Percentiles rank a stretch among this genome's conserved stretches.
These are phyloP conservation scores for Chimonanthus praecox DNA, from an alignment of 164 flowering plant genomes.

Conservation along the genomic window DNA sequence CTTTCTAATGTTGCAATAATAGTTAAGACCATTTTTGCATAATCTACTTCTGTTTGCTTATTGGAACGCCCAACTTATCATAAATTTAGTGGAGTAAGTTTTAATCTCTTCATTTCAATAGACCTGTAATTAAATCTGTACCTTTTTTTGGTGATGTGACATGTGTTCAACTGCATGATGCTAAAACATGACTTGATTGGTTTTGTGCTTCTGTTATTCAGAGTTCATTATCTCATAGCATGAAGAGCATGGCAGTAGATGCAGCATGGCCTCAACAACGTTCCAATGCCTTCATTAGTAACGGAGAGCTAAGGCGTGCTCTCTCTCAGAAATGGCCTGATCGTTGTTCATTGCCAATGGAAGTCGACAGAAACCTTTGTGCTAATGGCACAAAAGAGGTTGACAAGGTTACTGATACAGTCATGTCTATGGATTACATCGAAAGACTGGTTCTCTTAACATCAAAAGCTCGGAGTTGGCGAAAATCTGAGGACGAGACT, in stretches of 20 bases:
- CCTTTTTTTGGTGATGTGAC: too few relatives aligned
- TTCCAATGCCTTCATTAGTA: conserved; percentile 10
- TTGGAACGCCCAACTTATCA: too few relatives aligned
- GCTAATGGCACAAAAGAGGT: conserved; percentile 16
- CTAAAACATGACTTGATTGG: background rate
- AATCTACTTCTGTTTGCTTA: too few relatives aligned
- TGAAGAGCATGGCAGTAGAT: conserved; percentile 12
- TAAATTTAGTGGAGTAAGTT: too few relatives aligned
- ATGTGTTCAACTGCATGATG: too few relatives aligned
- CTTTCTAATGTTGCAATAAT: too few relatives aligned
- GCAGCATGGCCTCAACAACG: conserved; percentile 10
- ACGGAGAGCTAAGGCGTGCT: conserved; percentile 28
- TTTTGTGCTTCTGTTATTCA: conserved; percentile 14
- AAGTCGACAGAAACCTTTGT: conserved; percentile 20
- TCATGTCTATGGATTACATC: conserved; percentile 35
- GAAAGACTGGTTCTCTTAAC: conserved; percentile 46
- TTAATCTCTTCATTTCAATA: too few relatives aligned
- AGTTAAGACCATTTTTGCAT: too few relatives aligned
- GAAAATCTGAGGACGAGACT: conserved; percentile 43
- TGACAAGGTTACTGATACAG: conserved; percentile 2
- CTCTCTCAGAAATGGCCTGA: conserved; percentile 23
- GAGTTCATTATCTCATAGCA: conserved; percentile 26
- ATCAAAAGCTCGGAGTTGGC: conserved; percentile 45
- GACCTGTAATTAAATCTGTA: too few relatives aligned
- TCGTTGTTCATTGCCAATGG: conserved; percentile 32